Evolutionary conservation across 768 basidiomycete species (phyloP).

Genomic region (Calocybe indica): DNA sequence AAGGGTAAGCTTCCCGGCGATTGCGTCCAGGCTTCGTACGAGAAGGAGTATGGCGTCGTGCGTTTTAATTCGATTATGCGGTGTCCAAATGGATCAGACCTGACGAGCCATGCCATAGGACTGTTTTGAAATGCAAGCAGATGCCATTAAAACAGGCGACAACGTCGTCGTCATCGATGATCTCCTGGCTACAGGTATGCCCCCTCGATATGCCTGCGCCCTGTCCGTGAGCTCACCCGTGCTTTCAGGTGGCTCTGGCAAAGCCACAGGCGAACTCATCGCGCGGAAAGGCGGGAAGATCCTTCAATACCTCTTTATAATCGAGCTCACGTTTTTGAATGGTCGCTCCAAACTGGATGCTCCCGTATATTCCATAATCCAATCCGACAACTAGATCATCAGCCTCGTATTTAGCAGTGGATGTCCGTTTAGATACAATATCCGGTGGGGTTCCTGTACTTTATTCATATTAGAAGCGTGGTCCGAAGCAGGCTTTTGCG

Average conservation of each 20-base stretch:
- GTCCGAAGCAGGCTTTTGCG: conserved; percentile 18
- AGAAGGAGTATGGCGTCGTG: conserved; percentile 92
- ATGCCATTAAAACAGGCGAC: conserved; percentile 77
- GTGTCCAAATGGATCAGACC: neutral
- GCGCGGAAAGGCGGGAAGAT: conserved; percentile 77
- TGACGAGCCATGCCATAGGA: conserved; percentile 47
- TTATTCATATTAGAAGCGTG: conserved; percentile 11
- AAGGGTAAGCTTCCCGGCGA: conserved; percentile 90
- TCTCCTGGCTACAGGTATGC: conserved; percentile 87
- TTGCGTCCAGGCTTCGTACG: conserved; percentile 68
- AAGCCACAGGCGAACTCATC: conserved; percentile 87
- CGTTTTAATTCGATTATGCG: conserved; percentile 14
- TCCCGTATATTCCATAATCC: conserved; percentile 83
- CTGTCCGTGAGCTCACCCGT: neutral
- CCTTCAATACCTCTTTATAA: conserved; percentile 91
- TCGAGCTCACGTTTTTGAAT: conserved; percentile 74
- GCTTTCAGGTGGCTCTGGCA: conserved; percentile 79
- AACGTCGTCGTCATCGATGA: conserved; percentile 89
- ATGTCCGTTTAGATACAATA: conserved; percentile 74
- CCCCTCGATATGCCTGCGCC: neutral
- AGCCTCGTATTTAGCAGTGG: conserved; percentile 73
- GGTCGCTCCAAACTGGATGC: conserved; percentile 77
- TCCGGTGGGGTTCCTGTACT: conserved; percentile 30
- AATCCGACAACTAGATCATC: conserved; percentile 66
- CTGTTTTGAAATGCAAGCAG: conserved; percentile 92